A percentile compares a stretch with the other conserved stretches of the same genome.
phyloP scores from a whole-genome alignment of 1,284 basidiomycete species.

The Austroboletus novae-zelandiae region DNA sequence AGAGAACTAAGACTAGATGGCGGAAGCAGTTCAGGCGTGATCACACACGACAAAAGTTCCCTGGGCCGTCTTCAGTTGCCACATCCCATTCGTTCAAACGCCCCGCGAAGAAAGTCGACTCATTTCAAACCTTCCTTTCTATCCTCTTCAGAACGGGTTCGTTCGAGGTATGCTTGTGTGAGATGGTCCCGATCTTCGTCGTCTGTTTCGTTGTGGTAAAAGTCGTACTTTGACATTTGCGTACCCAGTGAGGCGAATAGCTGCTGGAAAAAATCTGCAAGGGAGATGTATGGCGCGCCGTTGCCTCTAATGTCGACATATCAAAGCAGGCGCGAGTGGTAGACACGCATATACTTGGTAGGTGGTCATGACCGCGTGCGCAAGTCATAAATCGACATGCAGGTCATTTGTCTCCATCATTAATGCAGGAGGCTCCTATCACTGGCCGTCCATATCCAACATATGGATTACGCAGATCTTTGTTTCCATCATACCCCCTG shows the following conservation, averaged over 20 bases:
- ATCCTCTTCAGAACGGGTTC: constrained; percentile 27
- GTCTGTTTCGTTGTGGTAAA: constrained; percentile 38
- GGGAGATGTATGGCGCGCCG: constrained; percentile 48
- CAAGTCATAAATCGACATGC: no score
- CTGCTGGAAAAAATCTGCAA: constrained; percentile 49
- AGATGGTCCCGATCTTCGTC: constrained; percentile 35
- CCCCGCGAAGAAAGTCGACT: constrained; percentile 32
- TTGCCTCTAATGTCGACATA: constrained; percentile 49
- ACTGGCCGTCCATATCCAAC: no score
- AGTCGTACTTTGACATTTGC: constrained; percentile 36
- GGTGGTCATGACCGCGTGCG: constrained; percentile 59
- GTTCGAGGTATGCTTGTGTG: constrained; percentile 35
- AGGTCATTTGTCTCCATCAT: no score
- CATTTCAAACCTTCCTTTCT: constrained; percentile 26
- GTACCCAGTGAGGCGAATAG: constrained; percentile 32
- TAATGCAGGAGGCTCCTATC: no score
- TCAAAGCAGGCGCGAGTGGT: constrained; percentile 54
- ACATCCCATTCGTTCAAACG: constrained; percentile 33
- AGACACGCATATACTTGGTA: constrained; percentile 45
- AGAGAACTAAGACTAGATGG: not conserved
- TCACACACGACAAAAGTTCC: not conserved
- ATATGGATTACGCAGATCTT: no score
- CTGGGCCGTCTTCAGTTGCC: constrained; percentile 25
- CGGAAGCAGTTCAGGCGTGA: not conserved
- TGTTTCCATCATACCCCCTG: no score